A percentile compares a stretch with the other conserved stretches of the same genome.
Conservation (phyloP, 768 basidiomycete genomes). For the Rhizopogon rudus region DNA sequence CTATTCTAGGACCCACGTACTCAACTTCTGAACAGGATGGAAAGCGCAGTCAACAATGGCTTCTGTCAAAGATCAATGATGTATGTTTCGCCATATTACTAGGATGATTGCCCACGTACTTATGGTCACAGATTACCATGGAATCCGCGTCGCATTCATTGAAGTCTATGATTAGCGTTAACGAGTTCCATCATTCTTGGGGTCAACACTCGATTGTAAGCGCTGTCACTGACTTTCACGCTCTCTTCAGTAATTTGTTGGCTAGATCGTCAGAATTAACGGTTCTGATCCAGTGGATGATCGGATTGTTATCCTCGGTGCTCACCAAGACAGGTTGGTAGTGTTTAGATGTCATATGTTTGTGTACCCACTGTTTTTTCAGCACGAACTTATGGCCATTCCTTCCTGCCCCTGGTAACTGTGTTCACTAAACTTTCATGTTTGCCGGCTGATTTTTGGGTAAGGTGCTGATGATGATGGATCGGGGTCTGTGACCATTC, state of each 20-base stretch:
- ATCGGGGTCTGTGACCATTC: conserved; percentile 40
- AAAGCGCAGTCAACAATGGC: conserved; percentile 72
- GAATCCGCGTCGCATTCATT: conserved; percentile 56
- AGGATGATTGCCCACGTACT: conserved; percentile 7
- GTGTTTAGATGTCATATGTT: conserved; percentile 1
- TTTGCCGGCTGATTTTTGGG: not conserved
- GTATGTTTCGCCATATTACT: conserved; percentile 28
- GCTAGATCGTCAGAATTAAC: conserved; percentile 69
- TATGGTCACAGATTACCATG: conserved; percentile 49
- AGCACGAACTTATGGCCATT: conserved; percentile 80
- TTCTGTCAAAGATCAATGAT: conserved; percentile 61
- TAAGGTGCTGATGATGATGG: conserved; percentile 40
- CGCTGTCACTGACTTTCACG: conserved; percentile 6
- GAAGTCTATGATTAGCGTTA: conserved; percentile 51
- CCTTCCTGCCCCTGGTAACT: conserved; percentile 65
- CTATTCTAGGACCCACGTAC: not conserved
- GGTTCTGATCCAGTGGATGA: conserved; percentile 62
- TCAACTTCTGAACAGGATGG: conserved; percentile 49
- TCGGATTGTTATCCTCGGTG: conserved; percentile 63
- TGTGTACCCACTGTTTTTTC: conserved; percentile 3
- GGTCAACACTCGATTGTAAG: conserved; percentile 77
- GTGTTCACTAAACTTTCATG: not conserved
- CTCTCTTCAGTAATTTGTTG: conserved; percentile 1
- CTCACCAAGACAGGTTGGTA: conserved; percentile 77
- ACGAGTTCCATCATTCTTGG: conserved; percentile 79